Percentiles rank a stretch among this genome's conserved stretches.
phyloP scores from a whole-genome alignment of 2,329 filamentous ascomycete species.

The Penicillium vulpinum region DNA sequence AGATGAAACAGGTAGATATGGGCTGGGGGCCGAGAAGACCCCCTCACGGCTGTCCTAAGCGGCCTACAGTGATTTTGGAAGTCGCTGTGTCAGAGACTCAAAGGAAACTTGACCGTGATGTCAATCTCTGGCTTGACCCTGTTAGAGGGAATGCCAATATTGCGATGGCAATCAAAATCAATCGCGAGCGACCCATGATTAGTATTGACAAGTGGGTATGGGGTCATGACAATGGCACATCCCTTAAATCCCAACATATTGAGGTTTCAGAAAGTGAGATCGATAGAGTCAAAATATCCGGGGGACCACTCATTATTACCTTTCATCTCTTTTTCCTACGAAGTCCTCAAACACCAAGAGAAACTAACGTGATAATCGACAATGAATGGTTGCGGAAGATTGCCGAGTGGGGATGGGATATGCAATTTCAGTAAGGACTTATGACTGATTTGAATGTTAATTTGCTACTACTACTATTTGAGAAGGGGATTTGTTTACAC shows the following conservation, averaged over 20 bases:
- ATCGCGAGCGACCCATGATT: background rate
- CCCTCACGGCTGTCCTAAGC: background rate
- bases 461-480: too few species aligned
- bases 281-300: background rate
- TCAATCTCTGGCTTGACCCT: conserved; percentile 6
- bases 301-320: background rate
- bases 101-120: conserved; percentile 1
- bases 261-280: background rate
- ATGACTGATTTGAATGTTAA: too few species aligned
- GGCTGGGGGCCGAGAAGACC: conserved; percentile 2
- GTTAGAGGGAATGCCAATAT: conserved; percentile 5
- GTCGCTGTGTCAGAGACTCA: background rate
- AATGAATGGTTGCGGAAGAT: background rate
- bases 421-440: too few species aligned
- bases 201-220: background rate
- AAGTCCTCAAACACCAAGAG: background rate
- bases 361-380: background rate
- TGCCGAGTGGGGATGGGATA: background rate
- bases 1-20: conserved; percentile 2
- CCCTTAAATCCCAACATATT: background rate
- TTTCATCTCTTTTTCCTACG: background rate
- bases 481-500: too few species aligned
- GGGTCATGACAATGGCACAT: background rate
- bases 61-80: background rate
- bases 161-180: background rate